Percentiles rank a stretch among this genome's conserved stretches.
Conservation (phyloP, 352 stramenopile species). For the Globisporangium splendens region DNA sequence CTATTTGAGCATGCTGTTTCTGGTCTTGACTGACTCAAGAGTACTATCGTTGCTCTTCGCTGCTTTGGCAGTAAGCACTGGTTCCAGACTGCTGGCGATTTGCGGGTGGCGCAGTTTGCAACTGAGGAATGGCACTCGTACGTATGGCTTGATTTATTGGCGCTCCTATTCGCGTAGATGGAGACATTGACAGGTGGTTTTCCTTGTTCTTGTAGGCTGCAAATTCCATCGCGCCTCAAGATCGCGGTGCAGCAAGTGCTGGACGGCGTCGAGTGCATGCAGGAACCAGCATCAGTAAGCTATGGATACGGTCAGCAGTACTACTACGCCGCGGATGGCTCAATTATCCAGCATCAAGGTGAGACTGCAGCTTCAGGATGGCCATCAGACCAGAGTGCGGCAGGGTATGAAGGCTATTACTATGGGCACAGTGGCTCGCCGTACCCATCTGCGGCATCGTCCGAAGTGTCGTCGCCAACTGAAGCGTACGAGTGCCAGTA, state of each 20-base stretch:
- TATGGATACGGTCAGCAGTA: conserved; percentile 6
- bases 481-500: conserved; percentile 7
- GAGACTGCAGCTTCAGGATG: neutral
- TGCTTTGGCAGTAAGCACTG: conserved; percentile 43
- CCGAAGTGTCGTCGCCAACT: neutral
- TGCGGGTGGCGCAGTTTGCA: conserved; percentile 38
- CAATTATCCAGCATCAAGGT: neutral
- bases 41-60: conserved; percentile 1
- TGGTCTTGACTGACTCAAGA: neutral
- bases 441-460: neutral
- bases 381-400: neutral
- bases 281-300: conserved; percentile 11
- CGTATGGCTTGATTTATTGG: conserved; percentile 3
- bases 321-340: neutral
- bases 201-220: conserved; percentile 25
- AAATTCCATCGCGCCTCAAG: conserved; percentile 53
- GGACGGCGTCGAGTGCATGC: conserved; percentile 22
- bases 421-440: conserved; percentile 2
- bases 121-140: conserved; percentile 54
- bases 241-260: conserved; percentile 65
- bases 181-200: neutral
- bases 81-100: conserved; percentile 59
- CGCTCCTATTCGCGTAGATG: too few species aligned
- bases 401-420: neutral
- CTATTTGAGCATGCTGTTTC: neutral